Percentiles rank a stretch among this genome's conserved stretches.
Conservation (phyloP, 805 yeast genomes). For the Myxozyma vanderwaltii region DNA sequence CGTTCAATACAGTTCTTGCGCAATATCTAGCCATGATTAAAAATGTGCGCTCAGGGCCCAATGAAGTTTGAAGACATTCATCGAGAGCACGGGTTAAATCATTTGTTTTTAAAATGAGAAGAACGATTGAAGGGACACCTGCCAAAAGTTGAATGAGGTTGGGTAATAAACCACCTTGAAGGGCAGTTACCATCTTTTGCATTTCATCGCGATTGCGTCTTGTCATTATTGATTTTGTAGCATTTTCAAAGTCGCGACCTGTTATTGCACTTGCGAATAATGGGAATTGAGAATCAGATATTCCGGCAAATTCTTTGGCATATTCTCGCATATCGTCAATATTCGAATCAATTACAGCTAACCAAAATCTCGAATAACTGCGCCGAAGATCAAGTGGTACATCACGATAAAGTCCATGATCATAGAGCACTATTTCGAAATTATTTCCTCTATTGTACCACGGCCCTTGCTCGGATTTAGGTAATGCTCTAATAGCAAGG, state of each 20-base stretch:
- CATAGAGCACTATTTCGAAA: constrained; percentile 89
- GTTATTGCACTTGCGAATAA: constrained; percentile 92
- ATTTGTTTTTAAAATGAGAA: constrained; percentile 87
- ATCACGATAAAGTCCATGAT: constrained; percentile 90
- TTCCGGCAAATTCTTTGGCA: constrained; percentile 77
- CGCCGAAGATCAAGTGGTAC: constrained; percentile 76
- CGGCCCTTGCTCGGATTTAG: constrained; percentile 36
- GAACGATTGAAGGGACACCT: constrained; percentile 78
- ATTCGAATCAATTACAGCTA: constrained; percentile 76
- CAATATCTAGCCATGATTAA: constrained; percentile 88
- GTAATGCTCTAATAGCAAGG: constrained; percentile 66
- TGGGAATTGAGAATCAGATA: constrained; percentile 72
- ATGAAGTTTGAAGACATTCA: constrained; percentile 75
- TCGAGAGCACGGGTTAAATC: constrained; percentile 89
- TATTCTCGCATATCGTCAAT: constrained; percentile 65
- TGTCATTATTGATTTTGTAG: constrained; percentile 55
- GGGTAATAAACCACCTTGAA: constrained; percentile 64
- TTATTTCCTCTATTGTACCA: constrained; percentile 55
- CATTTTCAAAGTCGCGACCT: constrained; percentile 83
- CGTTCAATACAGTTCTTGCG: constrained; percentile 75
- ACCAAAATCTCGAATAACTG: constrained; percentile 89
- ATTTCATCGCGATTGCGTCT: constrained; percentile 65
- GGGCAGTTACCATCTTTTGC: constrained; percentile 61
- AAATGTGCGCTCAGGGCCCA: constrained; percentile 86
- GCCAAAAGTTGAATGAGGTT: constrained; percentile 79